Percentiles rank a stretch among this genome's conserved stretches.
phyloP scores from a whole-genome alignment of 768 basidiomycete genomes.

The Scleroderma citrinum region DNA sequence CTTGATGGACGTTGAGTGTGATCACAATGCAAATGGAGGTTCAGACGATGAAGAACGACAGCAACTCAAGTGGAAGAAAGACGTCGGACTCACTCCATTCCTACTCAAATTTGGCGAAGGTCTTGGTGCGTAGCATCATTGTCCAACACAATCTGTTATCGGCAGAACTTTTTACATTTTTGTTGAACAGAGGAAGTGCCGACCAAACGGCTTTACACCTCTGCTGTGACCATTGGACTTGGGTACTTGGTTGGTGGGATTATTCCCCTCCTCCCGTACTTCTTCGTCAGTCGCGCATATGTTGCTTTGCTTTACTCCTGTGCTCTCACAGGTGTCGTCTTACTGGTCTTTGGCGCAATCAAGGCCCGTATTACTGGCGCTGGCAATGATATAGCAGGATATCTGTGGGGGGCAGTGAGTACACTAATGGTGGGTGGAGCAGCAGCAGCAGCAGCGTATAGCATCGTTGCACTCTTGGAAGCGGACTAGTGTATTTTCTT shows the following conservation, averaged over 20 bases:
- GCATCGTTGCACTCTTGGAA: not conserved
- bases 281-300: constrained; percentile 72
- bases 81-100: constrained; percentile 88
- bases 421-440: constrained; percentile 78
- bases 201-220: constrained; percentile 74
- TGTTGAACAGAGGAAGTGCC: constrained; percentile 75
- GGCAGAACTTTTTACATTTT: not conserved
- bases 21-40: constrained; percentile 15
- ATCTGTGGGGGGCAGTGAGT: constrained; percentile 81
- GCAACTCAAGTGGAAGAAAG: constrained; percentile 60
- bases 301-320: constrained; percentile 67
- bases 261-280: constrained; percentile 89
- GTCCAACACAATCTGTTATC: constrained; percentile 22
- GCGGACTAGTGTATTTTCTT: not conserved
- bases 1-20: constrained; percentile 61
- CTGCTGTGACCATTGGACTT: constrained; percentile 92
- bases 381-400: constrained; percentile 56
- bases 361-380: constrained; percentile 86
- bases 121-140: constrained; percentile 42
- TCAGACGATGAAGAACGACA: constrained; percentile 50
- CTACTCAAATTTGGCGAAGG: constrained; percentile 93
- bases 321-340: constrained; percentile 74
- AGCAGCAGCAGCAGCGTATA: constrained; percentile 60
- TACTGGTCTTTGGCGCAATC: constrained; percentile 86
- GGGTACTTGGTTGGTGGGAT: constrained; percentile 92